These are phyloP conservation scores for Zymoseptoria passerinii DNA, from an alignment of 2,329 filamentous ascomycete genomes.

Conservation along the genomic window DNA sequence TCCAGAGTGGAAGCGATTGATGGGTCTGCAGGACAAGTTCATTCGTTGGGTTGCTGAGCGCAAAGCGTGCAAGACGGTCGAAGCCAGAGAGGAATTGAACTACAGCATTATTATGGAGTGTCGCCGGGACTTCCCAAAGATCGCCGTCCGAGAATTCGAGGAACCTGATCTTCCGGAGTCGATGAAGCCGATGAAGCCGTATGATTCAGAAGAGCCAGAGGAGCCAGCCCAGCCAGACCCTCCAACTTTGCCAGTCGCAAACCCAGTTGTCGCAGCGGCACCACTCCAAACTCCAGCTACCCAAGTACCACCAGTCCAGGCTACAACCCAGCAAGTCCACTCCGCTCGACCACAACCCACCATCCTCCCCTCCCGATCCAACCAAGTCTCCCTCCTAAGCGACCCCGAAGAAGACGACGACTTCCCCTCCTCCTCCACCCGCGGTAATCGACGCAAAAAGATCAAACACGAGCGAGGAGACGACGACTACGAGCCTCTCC, in stretches of 20 bases:
- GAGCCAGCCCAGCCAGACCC: not conserved
- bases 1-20: not conserved
- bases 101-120: not conserved
- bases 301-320: not conserved
- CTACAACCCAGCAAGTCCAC: not conserved
- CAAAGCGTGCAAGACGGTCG: not conserved
- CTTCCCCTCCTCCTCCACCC: not conserved
- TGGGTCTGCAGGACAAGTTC: not conserved
- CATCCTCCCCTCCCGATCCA: not conserved
- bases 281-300: not conserved
- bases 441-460: not conserved
- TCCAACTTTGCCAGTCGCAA: not conserved
- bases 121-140: not conserved
- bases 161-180: not conserved
- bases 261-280: not conserved
- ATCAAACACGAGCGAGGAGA: not conserved
- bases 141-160: not conserved
- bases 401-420: not conserved
- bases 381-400: too few relatives aligned
- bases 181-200: not conserved
- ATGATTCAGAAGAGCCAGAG: not conserved
- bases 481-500: not conserved
- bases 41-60: not conserved
- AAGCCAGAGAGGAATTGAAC: not conserved
- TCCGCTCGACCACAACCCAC: too few relatives aligned